Evolutionary conservation across 352 stramenopile species (phyloP), one percentile per base, ranked within the genome.

Genomic region (Globisporangium mamillatum): DNA sequence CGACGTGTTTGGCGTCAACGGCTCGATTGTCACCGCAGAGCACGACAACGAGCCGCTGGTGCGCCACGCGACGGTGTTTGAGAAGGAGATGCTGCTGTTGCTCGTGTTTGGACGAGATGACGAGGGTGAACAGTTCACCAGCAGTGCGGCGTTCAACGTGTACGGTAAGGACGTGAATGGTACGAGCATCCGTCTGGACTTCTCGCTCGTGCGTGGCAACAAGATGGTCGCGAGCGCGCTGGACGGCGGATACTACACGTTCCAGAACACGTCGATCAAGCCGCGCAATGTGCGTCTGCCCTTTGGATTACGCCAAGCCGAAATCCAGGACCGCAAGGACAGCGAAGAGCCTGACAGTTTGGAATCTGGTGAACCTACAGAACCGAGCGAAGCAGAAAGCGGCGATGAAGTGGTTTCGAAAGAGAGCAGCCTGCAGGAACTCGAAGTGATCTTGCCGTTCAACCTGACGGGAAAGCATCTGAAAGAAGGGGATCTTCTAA

Each of bases 91-190:
- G 78, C 75, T 88, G 55, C 64, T 95, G 53, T 41, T 95, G 62
- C 75, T 95, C 3, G 84, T 94, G 57, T 93, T 95, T 79, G 86
- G 86, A 16, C 79, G 86, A 16, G 80, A 90, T 41, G 73, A 79
- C 12, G 80, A 90, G 14, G 82, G 76, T 0, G 65, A 88, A 53
- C 60, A 76, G 25, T 81, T 91, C 74, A 93, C 86, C 18, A 88
- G 75, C 60, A 85, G 80, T 64, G 78, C 74, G 3, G 57, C 78
- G 7, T 64, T 93, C 22, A 81, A 71, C 7, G 75, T 93, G 41
- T 25, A 68, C 12, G 86, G 86, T 7, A 64, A 76, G 4, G 71
- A 90, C 57, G 63, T 75, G 9, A 70, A 85, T 25, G 76, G 74
- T 3, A 71, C 68, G 22, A 58, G 60, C 3, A 71, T 90, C 16